Conservation (phyloP, 148 eudicot species). For the Spergularia marina region DNA sequence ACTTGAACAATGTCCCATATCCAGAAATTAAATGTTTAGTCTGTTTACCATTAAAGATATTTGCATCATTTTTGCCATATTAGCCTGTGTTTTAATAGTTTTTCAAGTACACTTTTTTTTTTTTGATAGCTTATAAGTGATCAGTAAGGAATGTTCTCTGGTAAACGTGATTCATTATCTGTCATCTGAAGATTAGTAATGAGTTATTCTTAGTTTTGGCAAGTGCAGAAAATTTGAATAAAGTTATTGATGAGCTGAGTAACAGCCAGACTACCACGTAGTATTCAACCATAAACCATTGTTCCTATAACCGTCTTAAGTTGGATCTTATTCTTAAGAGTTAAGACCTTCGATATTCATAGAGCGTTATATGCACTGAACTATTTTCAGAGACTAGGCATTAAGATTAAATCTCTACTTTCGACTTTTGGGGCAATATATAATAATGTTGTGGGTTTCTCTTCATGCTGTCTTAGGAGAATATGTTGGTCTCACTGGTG, state of each 20-base stretch:
- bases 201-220: too few species aligned
- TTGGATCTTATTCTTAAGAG: constrained; percentile 3
- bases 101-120: background rate
- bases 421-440: background rate
- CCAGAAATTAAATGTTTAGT: background rate
- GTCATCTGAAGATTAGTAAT: too few species aligned
- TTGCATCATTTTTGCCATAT: background rate
- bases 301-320: background rate
- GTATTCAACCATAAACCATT: background rate
- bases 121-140: background rate
- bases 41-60: too few species aligned
- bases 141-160: background rate
- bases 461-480: constrained; percentile 53
- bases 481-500: constrained; percentile 81
- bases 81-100: background rate
- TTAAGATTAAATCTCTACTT: background rate
- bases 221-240: too few species aligned
- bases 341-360: background rate
- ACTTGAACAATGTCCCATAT: constrained; percentile 10
- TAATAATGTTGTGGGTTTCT: background rate
- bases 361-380: background rate
- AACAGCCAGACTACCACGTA: background rate
- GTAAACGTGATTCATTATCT: too few species aligned
- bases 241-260: background rate
- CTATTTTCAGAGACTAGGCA: background rate